A percentile compares a stretch with the other conserved stretches of the same genome.
Conservation (phyloP, 768 basidiomycete species). For the Boletus tomentosulus region DNA sequence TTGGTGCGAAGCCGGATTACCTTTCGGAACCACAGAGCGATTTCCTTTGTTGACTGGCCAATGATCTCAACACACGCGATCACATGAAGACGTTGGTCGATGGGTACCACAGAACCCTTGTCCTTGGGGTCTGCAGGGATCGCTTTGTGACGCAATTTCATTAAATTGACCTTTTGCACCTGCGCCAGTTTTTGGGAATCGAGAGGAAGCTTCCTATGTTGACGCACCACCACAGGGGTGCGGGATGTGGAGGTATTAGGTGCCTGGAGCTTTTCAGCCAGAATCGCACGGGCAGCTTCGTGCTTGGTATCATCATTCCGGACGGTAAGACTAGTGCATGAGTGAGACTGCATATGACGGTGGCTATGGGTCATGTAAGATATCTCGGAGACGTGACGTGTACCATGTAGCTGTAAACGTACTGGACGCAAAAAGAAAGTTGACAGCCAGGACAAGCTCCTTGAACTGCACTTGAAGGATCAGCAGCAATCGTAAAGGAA, state of each 20-base stretch:
- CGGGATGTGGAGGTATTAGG: slow-evolving; percentile 12
- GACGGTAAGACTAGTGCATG: slow-evolving; percentile 37
- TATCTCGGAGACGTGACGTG: slow-evolving; percentile 1
- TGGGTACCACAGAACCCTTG: slow-evolving; percentile 39
- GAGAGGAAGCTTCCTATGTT: slow-evolving; percentile 34
- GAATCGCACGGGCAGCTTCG: slow-evolving; percentile 46
- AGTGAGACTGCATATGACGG: slow-evolving; percentile 60
- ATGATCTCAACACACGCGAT: slow-evolving; percentile 34
- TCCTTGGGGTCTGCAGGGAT: slow-evolving; percentile 59
- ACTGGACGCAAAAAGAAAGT: slow-evolving; percentile 64
- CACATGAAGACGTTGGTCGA: slow-evolving; percentile 58
- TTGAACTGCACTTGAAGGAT: not conserved
- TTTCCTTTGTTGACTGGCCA: slow-evolving; percentile 34
- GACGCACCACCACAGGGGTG: slow-evolving; percentile 26
- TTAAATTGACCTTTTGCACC: slow-evolving; percentile 54
- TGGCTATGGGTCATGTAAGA: slow-evolving; percentile 43
- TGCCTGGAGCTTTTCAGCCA: slow-evolving; percentile 49
- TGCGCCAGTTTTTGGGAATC: slow-evolving; percentile 54
- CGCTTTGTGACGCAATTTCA: slow-evolving; percentile 75
- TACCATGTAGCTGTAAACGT: slow-evolving; percentile 15
- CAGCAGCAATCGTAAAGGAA: slow-evolving; percentile 39
- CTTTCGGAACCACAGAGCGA: slow-evolving; percentile 69
- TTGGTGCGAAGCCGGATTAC: slow-evolving; percentile 31
- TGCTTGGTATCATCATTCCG: slow-evolving; percentile 33
- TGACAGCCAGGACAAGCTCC: slow-evolving; percentile 51